A percentile compares a stretch with the other conserved stretches of the same genome.
Evolutionary conservation across 2,329 filamentous ascomycete genomes (phyloP).

Genomic region (Teratosphaeria epicoccoides): DNA sequence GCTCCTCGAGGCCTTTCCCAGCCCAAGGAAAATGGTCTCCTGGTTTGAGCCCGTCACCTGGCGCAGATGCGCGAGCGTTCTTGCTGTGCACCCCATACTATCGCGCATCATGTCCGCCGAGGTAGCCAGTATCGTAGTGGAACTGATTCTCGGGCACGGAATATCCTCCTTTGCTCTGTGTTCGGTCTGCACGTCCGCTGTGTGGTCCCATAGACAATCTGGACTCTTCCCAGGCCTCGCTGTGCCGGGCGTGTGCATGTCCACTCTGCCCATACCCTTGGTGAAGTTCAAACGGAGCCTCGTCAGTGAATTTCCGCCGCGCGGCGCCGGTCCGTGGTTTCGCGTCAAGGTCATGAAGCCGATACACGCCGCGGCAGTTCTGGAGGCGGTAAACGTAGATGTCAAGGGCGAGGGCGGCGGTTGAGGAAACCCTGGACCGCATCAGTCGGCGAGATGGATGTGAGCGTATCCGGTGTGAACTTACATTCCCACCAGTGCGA

Average conservation of each 20-base stretch:
- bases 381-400: conserved; percentile 37
- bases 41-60: too few species aligned
- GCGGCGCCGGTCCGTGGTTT: conserved; percentile 18
- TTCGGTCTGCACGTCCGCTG: conserved; percentile 15
- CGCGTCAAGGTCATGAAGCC: conserved; percentile 33
- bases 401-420: conserved; percentile 41
- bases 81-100: background rate
- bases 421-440: conserved; percentile 31
- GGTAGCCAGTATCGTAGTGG: conserved; percentile 34
- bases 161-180: conserved; percentile 27
- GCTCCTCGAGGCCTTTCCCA: too few species aligned
- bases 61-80: too few species aligned
- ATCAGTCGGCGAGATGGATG: background rate
- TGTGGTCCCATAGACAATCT: conserved; percentile 18
- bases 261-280: conserved; percentile 6
- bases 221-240: conserved; percentile 25
- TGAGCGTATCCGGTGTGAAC: conserved; percentile 7
- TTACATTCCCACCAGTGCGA: conserved; percentile 39
- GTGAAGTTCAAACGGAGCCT: background rate
- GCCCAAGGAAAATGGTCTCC: too few species aligned
- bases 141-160: conserved; percentile 33
- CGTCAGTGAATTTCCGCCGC: conserved; percentile 19
- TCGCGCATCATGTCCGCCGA: conserved; percentile 20
- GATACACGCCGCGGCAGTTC: conserved; percentile 39
- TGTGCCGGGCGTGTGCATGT: conserved; percentile 14